Evolutionary conservation across 257 asterid species (phyloP), one percentile per base, ranked within the genome.

Genomic region (Ocimum tenuiflorum): DNA sequence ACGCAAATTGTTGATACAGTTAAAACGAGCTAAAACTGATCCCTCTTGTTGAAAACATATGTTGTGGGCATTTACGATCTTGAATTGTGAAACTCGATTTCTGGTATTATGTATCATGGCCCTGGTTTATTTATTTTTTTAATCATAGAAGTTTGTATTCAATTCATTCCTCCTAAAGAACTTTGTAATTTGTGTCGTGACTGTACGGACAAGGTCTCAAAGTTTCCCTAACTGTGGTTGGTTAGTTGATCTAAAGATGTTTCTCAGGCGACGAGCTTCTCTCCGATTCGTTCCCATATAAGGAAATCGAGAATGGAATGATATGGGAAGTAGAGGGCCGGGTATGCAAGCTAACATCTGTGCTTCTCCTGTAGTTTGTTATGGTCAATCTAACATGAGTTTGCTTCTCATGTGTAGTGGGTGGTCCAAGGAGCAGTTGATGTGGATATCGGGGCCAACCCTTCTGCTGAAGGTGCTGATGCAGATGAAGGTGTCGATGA

Each of bases 321-420:
- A 19, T 85, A 39, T 85, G 91, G 91, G 88, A 86, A 77, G 91
- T 86, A 7, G 80, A 82, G 55, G 95, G 91, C 12, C 82, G 82
- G 89, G 89, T 78, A 49, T 5, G 36, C n/a, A n/a, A n/a, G n/a
- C n/a, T n/a, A n/a, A n/a, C n/a, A n/a, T n/a, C n/a, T n/a, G n/a
- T n/a, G n/a, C n/a, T n/a, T n/a, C n/a, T n/a, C n/a, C n/a, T n/a
- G n/a, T n/a, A n/a, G 43, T 29, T 18, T 53, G 7, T 1, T 0
- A 14, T 1, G 0, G 7, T 50, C 8, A 31, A 5, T 31, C 36
- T 31, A 31, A 31, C 36, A 31, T 31, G 36, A 31, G 5, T 0
- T 31, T 31, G 0, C 7, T 31, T 31, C 0, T 2, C 6, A 31
- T 31, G 0, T 31, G 29, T 33, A 86, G 94, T 86, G 95, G 88